Evolutionary conservation across 306 rosid genomes (phyloP).

Genomic region (Sophora flavescens): DNA sequence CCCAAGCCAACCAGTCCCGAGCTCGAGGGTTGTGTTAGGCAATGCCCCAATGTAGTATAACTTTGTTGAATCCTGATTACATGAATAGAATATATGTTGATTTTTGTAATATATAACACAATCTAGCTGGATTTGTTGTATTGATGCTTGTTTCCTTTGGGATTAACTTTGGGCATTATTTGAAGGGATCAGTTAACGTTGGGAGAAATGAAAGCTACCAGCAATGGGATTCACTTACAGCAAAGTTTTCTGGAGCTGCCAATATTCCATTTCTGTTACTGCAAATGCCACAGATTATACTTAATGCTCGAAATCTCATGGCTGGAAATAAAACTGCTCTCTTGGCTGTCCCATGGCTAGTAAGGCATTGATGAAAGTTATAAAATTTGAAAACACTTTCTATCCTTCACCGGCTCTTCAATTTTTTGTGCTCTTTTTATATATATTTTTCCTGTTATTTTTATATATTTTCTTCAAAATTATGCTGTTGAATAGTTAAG

Average conservation of each 20-base stretch:
- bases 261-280: slow-evolving; percentile 82
- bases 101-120: neutral
- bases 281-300: slow-evolving; percentile 88
- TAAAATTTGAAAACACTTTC: neutral
- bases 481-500: slow-evolving; percentile 10
- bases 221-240: slow-evolving; percentile 84
- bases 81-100: too few relatives aligned
- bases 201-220: slow-evolving; percentile 53
- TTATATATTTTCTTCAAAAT: neutral
- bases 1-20: too few relatives aligned
- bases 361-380: slow-evolving; percentile 37
- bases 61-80: too few relatives aligned
- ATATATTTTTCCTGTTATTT: neutral
- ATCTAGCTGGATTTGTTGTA: neutral
- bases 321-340: slow-evolving; percentile 78
- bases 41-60: too few relatives aligned
- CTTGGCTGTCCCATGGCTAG: slow-evolving; percentile 89
- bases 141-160: neutral
- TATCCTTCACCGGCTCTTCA: neutral
- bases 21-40: too few relatives aligned
- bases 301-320: slow-evolving; percentile 77
- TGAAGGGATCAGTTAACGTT: slow-evolving; percentile 63
- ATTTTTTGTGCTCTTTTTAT: too few relatives aligned
- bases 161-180: slow-evolving; percentile 41
- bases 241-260: slow-evolving; percentile 84